A percentile compares a stretch with the other conserved stretches of the same genome.
These are phyloP conservation scores for Dendryphion nanum DNA, from an alignment of 2,329 filamentous ascomycete genomes.

Conservation along the genomic window DNA sequence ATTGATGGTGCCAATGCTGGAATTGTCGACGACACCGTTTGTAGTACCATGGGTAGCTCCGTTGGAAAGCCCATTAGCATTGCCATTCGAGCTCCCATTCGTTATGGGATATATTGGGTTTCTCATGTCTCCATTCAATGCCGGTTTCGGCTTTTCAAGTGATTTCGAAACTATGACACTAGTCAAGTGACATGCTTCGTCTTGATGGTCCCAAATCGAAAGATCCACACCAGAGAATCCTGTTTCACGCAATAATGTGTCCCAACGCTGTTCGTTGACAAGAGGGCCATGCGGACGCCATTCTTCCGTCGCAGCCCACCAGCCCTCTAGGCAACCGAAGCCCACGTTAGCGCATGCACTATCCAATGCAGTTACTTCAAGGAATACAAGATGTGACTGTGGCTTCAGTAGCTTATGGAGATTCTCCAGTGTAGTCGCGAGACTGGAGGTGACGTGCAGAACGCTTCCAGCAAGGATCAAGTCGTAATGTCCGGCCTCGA, in stretches of 20 bases:
- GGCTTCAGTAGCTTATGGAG: conserved; percentile 1
- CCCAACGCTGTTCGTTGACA: not conserved
- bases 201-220: not conserved
- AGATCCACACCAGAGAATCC: not conserved
- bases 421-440: not conserved
- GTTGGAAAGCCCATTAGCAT: no score
- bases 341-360: not conserved
- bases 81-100: no score
- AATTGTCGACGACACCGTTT: no score
- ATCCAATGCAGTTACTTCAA: not conserved
- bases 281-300: not conserved
- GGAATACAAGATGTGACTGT: not conserved
- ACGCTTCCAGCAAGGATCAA: not conserved
- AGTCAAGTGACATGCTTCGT: not conserved
- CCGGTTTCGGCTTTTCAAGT: not conserved
- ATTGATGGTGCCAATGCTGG: no score
- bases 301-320: not conserved
- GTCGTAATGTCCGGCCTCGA: not conserved
- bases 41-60: no score
- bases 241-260: not conserved
- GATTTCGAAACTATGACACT: not conserved
- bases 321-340: not conserved
- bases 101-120: no score
- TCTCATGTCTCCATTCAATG: no score
- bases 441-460: not conserved